These are phyloP conservation scores for Fraxinus quadrangulata DNA, from an alignment of 257 asterid genomes.

Conservation along the genomic window DNA sequence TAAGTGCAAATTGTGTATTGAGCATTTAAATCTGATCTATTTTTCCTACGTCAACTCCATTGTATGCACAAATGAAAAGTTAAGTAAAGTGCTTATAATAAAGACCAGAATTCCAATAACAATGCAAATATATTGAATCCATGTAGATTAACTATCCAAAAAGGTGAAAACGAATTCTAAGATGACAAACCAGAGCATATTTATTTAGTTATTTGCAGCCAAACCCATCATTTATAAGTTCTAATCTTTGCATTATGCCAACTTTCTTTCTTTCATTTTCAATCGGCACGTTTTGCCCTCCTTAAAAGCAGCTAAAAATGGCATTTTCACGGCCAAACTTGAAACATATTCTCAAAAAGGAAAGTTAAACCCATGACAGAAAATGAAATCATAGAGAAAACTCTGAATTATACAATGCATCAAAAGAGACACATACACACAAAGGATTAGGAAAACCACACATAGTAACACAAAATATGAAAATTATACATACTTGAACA, in stretches of 20 bases:
- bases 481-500: conserved; percentile 49
- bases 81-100: not conserved
- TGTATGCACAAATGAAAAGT: not conserved
- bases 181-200: not conserved
- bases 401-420: not conserved
- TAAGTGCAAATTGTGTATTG: not conserved
- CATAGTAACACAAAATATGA: not conserved
- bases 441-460: not conserved
- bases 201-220: not conserved
- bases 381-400: not conserved
- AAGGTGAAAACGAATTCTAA: not conserved
- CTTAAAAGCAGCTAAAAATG: not conserved
- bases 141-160: not conserved
- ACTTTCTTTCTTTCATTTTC: not conserved
- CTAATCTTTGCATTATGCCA: not conserved
- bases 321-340: not conserved
- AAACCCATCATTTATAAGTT: not conserved
- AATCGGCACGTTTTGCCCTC: no score
- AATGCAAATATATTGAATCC: not conserved
- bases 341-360: not conserved
- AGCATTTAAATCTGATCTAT: not conserved
- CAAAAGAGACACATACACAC: not conserved
- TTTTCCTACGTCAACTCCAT: no score
- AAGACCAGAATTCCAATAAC: not conserved
- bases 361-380: not conserved